Evolutionary conservation across 495 filamentous ascomycete genomes (phyloP), one percentile per base, ranked within the genome.

Genomic region (Monascus purpureus): DNA sequence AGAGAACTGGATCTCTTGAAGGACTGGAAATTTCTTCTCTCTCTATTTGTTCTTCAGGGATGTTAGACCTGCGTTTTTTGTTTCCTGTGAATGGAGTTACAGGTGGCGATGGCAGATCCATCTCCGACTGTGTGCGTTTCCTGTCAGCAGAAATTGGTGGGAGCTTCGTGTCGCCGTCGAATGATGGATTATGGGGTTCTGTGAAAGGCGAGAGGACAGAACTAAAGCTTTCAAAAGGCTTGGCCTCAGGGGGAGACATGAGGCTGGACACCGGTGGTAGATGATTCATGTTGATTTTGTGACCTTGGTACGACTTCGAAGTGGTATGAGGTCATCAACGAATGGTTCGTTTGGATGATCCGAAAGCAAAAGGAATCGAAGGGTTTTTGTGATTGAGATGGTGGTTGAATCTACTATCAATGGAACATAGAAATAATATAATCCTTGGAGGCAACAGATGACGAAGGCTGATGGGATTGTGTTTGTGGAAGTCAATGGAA

Each of bases 231-330:
- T 83, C 78, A 30, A 73, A 55, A 13, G 70, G 68, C 40, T 70
- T 63, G 6, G 63, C 56, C 46, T 82, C 78, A 28, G 80, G 80
- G 14, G 80, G 80, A 22, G 80, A 85, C 73, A 85, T 79, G 23
- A 85, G 64, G 49, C 66, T 82, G 46, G 67, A 61, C 12, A 70
- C 59, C 23, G 59, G 55, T 17, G 66, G 63, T 37, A 70, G 43
- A 33, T 55, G 60, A 55, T 64, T 59, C 63, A 68, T 70, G 30
- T 40, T 63, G 49, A 32, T 25, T 23, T 44, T 43, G 30, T 49
- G 42, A 34, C 36, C 45, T 40, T 44, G 38, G 20, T 39, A 46
- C 31, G 41, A 26, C 24, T 38, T 36, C 30, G 42, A 41, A 26
- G 38, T 34, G 43, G 40, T 26, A 36, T 38, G 41, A 50, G 36